These are phyloP conservation scores for Hemisphaericaspora subhashii DNA, from an alignment of 1,139 yeast genomes.

Conservation along the genomic window DNA sequence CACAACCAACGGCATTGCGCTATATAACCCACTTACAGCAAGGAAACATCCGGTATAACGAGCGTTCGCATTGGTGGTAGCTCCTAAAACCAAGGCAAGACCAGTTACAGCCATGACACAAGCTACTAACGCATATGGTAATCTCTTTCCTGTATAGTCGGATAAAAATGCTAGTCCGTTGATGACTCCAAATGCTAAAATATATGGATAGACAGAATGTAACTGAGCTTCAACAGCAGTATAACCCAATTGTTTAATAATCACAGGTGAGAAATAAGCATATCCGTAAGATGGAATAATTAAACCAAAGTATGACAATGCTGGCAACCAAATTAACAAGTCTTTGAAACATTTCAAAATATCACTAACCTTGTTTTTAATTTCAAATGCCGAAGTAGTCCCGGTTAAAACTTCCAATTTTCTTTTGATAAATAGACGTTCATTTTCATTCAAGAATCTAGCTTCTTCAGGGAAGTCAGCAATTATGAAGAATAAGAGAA, in stretches of 20 bases:
- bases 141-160: constrained; percentile 47
- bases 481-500: constrained; percentile 60
- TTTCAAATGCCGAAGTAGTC: constrained; percentile 52
- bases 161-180: constrained; percentile 49
- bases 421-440: constrained; percentile 49
- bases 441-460: constrained; percentile 50
- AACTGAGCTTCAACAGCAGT: constrained; percentile 64
- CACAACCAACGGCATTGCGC: constrained; percentile 72
- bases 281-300: constrained; percentile 70
- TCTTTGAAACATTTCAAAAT: constrained; percentile 47
- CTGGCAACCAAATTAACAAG: constrained; percentile 52
- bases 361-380: constrained; percentile 43
- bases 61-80: constrained; percentile 30
- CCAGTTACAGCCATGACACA: constrained; percentile 52
- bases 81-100: constrained; percentile 51
- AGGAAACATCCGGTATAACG: constrained; percentile 76
- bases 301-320: constrained; percentile 60
- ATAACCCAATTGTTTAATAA: constrained; percentile 57
- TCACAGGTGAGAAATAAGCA: constrained; percentile 69
- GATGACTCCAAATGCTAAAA: constrained; percentile 57
- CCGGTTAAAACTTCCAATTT: constrained; percentile 56
- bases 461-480: constrained; percentile 50
- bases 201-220: constrained; percentile 74
- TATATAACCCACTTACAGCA: constrained; percentile 62
- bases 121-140: constrained; percentile 47